Evolutionary conservation across 225 moss, liverwort and hornwort genomes (phyloP), one percentile per base, ranked within the genome.

Genomic region (Antitrichia curtipendula): DNA sequence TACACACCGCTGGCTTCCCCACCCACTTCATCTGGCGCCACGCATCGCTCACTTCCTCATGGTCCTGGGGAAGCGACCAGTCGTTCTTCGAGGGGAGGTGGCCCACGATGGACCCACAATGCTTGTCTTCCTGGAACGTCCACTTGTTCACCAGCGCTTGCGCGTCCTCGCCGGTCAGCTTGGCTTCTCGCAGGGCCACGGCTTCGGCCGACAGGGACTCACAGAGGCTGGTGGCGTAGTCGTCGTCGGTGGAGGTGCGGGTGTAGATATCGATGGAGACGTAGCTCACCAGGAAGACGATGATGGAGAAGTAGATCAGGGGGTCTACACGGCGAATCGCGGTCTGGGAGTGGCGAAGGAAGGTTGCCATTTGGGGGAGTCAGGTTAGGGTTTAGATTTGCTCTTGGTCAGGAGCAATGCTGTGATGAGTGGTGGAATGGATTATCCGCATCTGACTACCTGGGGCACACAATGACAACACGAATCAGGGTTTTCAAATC

Each of bases 11-110:
- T 4, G 96, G 96, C 89, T 94, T 90, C 29, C 94, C 95, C 7
- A 95, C 85, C 98, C 98, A 97, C 88, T 98, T 98, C 91, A 97
- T 91, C 74, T 98, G 96, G 54, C 78, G 62, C 91, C 91, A 91
- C 32, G 91, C 74, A 58, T 91, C 90, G 3, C 38, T 47, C 13
- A 18, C n/a, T 25, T 60, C 16, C 31, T 40, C 47, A 41, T 23
- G 10, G 27, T 28, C 38, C 6, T 32, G 34, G 27, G 76, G 54
- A 17, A 76, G 69, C 47, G 34, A 82, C 84, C 77, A 81, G 43
- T 4, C 68, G 50, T 87, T 64, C 84, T 75, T 92, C 13, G 80
- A 31, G 5, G 92, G 92, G 19, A 92, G 86, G 28, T 92, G 92
- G 15, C 92, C 92, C 23, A 86, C n/a, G 27, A 92, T 88, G 38